Evolutionary conservation across 2,329 filamentous ascomycete genomes (phyloP), one percentile per base, ranked within the genome.

Genomic region (Blastomyces parvus): DNA sequence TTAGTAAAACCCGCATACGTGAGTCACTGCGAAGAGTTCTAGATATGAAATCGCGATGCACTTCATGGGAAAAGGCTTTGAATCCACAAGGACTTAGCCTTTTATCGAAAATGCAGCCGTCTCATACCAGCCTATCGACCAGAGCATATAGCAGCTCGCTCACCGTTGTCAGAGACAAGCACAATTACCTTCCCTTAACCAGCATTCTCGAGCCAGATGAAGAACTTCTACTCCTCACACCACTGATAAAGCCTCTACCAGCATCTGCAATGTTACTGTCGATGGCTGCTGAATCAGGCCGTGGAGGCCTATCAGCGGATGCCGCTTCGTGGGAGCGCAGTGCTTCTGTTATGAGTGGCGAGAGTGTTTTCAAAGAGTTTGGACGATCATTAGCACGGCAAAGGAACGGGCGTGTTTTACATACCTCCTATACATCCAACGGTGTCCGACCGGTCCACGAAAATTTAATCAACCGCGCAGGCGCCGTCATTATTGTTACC

Each of bases 341-440:
- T 66, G 80, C 83, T 7, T 84, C 84, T 11, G 80, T 96, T 25
- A 91, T 96, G 87, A 96, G 89, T 68, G 93, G 93, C 36, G 93
- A 97, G 76, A 87, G 89, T 38, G 91, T 97, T 0, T 97, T 97
- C 70, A 84, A 91, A 69, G 91, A 96, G 72, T 82, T 97, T 30
- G 93, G 93, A 1, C 85, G 90, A 69, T 90, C 90, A 7, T 79
- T 97, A n/a, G 92, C 93, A 13, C 84, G 93, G 61, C 89, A 91
- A 67, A 83, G 92, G 27, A 91, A 89, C 68, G 91, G 92, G 25
- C 90, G 94, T 70, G 85, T 97, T 6, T 79, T 97, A 19, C 91
- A 97, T 74, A 96, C 93, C 1, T 97, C 92, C 14, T 97, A 97
- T 72, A 97, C 93, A 0, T 90, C 91, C 0, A 96, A 96, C 69